Base-by-base conservation (phyloP, 2,329 filamentous ascomycete species). In the Paracoccidioides brasiliensis region DNA sequence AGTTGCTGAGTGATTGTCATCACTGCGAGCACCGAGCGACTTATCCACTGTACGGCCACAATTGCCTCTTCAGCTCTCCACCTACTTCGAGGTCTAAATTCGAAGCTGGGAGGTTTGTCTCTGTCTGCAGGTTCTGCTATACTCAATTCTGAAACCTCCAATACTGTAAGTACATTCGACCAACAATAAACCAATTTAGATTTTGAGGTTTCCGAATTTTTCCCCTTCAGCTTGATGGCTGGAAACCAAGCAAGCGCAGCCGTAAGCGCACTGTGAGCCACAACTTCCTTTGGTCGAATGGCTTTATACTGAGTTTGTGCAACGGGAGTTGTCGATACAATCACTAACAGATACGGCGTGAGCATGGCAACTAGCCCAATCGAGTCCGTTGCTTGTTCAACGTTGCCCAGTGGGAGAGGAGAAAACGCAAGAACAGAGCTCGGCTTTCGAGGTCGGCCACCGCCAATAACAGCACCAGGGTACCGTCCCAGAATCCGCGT, bases 191-290 rank as follows among this genome's bases (percentile, higher is more conserved):
- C 91, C 15, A 98, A 79, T 69, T 98, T 97, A 6, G 83, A 80
- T 63, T 83, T 85, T 4, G 82, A 83, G 0, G 80, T 82, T 49
- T 80, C 77, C 1, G 80, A 75, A 59, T 89, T 84, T 8, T 82
- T 80, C 14, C 82, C 80, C 69, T 97, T 97, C 45, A 98, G 76
- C 66, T 88, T 93, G 48, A 98, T 93, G 1, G 90, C 90, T 2
- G 93, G 93, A 67, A 98, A 98, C 93, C 93, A 98, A 38, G 93
- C 90, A 52, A 98, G 72, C 63, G 91, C 95, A 2, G 91, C 94
- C 52, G 88, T 96, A 79, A 98, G 84, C 15, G 91, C 84, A 66
- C 90, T 88, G 67, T 98, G 91, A 1, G 88, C 87, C 33, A 83
- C 83, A 8, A 97, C 82, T 61, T 97, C 91, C 67, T 94, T 97